A percentile compares a stretch with the other conserved stretches of the same genome.
Conservation (phyloP, 1,284 basidiomycete genomes). For the Malassezia equina region DNA sequence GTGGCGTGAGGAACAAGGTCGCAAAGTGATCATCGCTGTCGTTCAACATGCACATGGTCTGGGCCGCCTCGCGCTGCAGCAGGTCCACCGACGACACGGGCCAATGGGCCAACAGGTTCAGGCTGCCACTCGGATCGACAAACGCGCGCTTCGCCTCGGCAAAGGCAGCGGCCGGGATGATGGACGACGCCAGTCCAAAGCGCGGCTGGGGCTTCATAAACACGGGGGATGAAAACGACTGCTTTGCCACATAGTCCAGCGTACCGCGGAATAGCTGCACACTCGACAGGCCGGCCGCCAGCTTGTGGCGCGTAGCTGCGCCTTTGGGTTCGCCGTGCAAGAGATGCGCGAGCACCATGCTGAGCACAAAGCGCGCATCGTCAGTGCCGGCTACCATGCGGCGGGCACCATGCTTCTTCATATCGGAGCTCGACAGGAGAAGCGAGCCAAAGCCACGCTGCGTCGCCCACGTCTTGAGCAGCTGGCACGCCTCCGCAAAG, state of each 20-base stretch:
- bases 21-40: constrained; percentile 59
- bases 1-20: constrained; percentile 58
- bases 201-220: constrained; percentile 55
- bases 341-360: constrained; percentile 46
- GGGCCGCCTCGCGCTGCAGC: constrained; percentile 51
- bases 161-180: constrained; percentile 47
- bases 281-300: constrained; percentile 66
- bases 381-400: constrained; percentile 40
- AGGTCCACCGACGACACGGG: constrained; percentile 57
- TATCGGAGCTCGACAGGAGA: constrained; percentile 46
- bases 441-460: constrained; percentile 62
- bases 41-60: constrained; percentile 39
- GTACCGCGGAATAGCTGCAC: constrained; percentile 76
- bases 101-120: constrained; percentile 60
- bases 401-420: constrained; percentile 19
- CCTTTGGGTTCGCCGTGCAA: constrained; percentile 46
- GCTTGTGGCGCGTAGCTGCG: constrained; percentile 49
- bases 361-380: constrained; percentile 59
- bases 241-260: constrained; percentile 62
- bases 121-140: constrained; percentile 66
- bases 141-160: constrained; percentile 53
- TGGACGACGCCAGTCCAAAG: constrained; percentile 22
- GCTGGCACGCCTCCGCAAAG: constrained; percentile 64
- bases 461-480: constrained; percentile 81
- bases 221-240: constrained; percentile 59